Base-by-base conservation (phyloP, 2,329 filamentous ascomycete genomes). In the Aspergillus luchuensis region DNA sequence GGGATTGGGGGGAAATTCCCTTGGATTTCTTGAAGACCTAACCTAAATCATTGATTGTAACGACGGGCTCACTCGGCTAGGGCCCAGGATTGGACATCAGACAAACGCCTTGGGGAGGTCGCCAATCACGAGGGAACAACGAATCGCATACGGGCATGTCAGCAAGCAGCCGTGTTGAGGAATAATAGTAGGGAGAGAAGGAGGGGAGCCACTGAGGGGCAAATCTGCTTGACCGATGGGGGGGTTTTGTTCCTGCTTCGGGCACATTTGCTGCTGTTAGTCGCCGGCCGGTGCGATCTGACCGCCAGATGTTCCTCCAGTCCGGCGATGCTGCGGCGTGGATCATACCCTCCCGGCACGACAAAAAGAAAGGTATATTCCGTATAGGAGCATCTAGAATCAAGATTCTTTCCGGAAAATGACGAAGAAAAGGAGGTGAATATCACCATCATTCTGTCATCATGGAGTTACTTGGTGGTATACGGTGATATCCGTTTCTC, bases 181-280 rank as follows among this genome's bases (percentile, higher is more conserved):
- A n/a, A 36, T 1, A 36, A 13, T 36, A 36, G 5, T 15, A 36
- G 33, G 11, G 33, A 36, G 33, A 36, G 11, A 13, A 13, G 11
- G 10, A 13, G 33, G 33, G 53, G 61, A 52, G 39, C 63, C 57
- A 65, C 59, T 57, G 57, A 63, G 57, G 59, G 59, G 58, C 60
- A 56, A 28, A 51, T 49, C 57, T 48, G 62, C 58, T 53, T 48
- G 58, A 58, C 57, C 52, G 57, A 61, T 57, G 60, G 58, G 28
- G 41, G 52, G 58, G 53, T 63, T 58, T 61, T 36, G 61, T 66
- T 62, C 62, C 63, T 63, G 56, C 58, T 65, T 71, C 68, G 69
- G 69, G 69, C 69, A 71, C 64, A 59, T 65, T 59, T 71, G 69
- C 69, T 68, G 67, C 66, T 65, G 58, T 58, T 66, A 65, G 65